Base-by-base conservation (phyloP, 345 rosid genomes). In the Populus ilicifolia region DNA sequence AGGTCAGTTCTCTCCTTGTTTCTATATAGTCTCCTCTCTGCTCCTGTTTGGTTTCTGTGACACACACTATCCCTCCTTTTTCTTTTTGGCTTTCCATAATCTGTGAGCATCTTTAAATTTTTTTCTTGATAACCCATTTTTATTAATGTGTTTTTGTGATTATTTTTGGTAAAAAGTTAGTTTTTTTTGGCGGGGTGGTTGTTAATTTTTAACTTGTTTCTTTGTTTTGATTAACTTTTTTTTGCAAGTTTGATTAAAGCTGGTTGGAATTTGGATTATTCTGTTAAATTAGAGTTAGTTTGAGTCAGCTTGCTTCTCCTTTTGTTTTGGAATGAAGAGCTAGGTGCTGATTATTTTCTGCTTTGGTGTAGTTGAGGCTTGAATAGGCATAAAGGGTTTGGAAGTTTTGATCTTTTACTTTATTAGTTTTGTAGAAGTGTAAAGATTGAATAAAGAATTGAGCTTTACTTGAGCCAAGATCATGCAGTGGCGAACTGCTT, bases 101-200 rank as follows among this genome's bases (percentile, higher is more conserved):
- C 75, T n/a, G 86, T 83, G 75, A 77, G 88, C 36, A 43, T 2
- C 12, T 21, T 72, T 39, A 10, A 33, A 4, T 8, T n/a, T 9
- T 76, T 36, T 44, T 16, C 14, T 46, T 12, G 10, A 35, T 35
- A 59, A n/a, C 63, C 70, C 6, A 29, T 30, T 64, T 61, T 69
- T 14, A 0, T n/a, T 10, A 17, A 41, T 68, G 2, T 3, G 64
- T 38, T 29, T 41, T 59, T 59, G 64, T 23, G 25, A 23, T 23
- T 23, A 23, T 23, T 59, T n/a, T 59, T 23, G 0, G 5, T n/a
- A 23, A 59, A 3, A 59, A 59, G 64, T 23, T n/a, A 5, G 2
- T 59, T 23, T n/a, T 6, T 59, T 59, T 23, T 56, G n/a, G 2
- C 8, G 12, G 9, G 14, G 3, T n/a, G 0, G 6, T 6, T 50